Evolutionary conservation across 2,329 filamentous ascomycete species (phyloP).

Genomic region (Phaeosphaeriaceae sp.): DNA sequence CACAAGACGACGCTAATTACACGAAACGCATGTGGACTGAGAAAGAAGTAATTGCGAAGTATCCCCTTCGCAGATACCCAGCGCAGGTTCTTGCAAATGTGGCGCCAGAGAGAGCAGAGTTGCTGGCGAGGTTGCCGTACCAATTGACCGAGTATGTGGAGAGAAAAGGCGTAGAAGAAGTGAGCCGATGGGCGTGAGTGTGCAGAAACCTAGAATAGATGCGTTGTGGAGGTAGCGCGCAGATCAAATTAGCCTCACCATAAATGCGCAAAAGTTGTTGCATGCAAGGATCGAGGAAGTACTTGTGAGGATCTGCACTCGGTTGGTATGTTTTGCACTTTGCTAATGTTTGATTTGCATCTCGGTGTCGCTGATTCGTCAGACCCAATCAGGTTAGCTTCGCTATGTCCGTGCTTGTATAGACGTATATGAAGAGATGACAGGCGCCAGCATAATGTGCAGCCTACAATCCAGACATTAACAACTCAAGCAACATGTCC

Average conservation of each 20-base stretch:
- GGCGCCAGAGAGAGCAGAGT: neutral
- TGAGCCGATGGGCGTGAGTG: neutral
- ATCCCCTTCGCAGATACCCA: neutral
- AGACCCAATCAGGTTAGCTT: neutral
- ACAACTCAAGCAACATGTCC: neutral
- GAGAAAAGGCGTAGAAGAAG: neutral
- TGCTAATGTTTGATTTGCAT: slow-evolving; percentile 1
- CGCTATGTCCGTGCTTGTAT: neutral
- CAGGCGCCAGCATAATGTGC: neutral
- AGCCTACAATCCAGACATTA: neutral
- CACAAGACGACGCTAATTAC: neutral
- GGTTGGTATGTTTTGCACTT: neutral
- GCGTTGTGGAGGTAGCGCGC: neutral
- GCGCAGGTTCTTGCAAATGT: neutral
- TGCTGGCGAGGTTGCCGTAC: neutral
- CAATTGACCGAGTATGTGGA: neutral
- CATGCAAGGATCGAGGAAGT: too few species aligned
- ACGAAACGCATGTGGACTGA: neutral
- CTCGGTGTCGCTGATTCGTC: neutral
- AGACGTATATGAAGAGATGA: neutral
- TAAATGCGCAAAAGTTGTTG: neutral
- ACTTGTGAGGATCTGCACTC: neutral
- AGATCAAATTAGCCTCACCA: neutral
- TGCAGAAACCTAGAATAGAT: neutral
- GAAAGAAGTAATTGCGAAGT: neutral